Conservation (phyloP, 2,329 filamentous ascomycete genomes). For the Oidium heveae region DNA sequence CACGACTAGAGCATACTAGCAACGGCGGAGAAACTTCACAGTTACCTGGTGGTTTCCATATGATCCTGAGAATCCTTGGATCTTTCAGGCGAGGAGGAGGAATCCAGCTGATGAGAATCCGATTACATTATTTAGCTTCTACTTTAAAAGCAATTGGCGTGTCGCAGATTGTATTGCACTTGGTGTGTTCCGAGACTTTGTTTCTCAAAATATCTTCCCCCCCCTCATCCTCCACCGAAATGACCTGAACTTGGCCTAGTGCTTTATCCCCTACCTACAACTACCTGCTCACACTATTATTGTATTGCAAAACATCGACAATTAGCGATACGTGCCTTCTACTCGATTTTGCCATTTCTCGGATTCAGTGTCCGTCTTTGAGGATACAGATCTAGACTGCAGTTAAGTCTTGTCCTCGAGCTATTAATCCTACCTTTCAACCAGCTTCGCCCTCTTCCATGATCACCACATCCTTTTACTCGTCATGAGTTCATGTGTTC, state of each 20-base stretch:
- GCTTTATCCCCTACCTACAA: not conserved
- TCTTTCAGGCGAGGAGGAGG: not conserved
- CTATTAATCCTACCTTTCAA: not conserved
- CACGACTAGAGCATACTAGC: no score
- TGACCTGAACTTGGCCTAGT: not conserved
- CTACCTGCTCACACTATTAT: not conserved
- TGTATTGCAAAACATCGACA: not conserved
- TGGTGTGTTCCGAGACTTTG: not conserved
- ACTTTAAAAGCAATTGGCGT: not conserved
- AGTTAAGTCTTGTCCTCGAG: not conserved
- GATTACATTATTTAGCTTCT: not conserved
- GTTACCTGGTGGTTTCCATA: no score
- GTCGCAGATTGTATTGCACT: not conserved
- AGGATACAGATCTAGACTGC: not conserved
- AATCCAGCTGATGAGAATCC: not conserved
- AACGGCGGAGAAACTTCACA: no score
- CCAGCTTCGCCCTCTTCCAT: no score
- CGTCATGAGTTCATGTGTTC: slow-evolving; percentile 42
- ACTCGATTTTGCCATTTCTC: not conserved
- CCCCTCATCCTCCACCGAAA: not conserved
- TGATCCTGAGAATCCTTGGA: no score
- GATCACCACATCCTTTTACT: slow-evolving; percentile 4
- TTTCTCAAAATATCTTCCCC: not conserved
- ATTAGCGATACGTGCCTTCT: not conserved
- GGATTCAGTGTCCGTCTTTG: no score